Percentiles rank a stretch among this genome's conserved stretches.
phyloP scores from a whole-genome alignment of 768 basidiomycete species.

The Lactarius akahatsu region DNA sequence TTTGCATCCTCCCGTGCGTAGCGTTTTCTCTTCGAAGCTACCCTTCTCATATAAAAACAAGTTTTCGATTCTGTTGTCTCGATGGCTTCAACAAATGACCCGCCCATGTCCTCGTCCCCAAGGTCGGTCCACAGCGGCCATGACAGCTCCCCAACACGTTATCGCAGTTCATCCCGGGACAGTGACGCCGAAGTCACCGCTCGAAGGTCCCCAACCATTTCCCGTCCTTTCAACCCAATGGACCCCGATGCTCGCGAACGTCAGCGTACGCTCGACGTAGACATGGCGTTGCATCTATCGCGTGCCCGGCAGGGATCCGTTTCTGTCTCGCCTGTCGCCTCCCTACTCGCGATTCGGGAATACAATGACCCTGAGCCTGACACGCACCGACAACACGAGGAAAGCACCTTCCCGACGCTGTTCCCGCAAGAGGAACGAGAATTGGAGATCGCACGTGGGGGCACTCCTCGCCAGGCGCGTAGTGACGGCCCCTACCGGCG shows the following conservation, averaged over 20 bases:
- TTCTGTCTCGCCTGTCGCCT: slow-evolving; percentile 32
- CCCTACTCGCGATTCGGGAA: slow-evolving; percentile 38
- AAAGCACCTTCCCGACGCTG: slow-evolving; percentile 42
- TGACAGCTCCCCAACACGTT: slow-evolving; percentile 21
- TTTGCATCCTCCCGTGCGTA: not conserved
- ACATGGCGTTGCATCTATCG: slow-evolving; percentile 83
- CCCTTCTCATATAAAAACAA: not conserved
- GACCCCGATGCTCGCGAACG: slow-evolving; percentile 79
- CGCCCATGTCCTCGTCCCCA: slow-evolving; percentile 20
- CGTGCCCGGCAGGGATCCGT: slow-evolving; percentile 66
- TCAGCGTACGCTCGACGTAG: slow-evolving; percentile 91
- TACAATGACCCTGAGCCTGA: slow-evolving; percentile 35
- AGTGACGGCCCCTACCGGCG: slow-evolving; percentile 1
- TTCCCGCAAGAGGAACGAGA: slow-evolving; percentile 52
- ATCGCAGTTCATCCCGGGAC: slow-evolving; percentile 26
- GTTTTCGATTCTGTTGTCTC: not conserved
- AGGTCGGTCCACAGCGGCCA: slow-evolving; percentile 1
- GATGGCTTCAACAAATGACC: slow-evolving; percentile 18
- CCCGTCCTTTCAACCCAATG: slow-evolving; percentile 62
- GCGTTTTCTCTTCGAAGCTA: not conserved
- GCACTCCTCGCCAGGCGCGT: slow-evolving; percentile 23
- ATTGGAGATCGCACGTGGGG: slow-evolving; percentile 41
- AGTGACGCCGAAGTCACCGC: slow-evolving; percentile 42
- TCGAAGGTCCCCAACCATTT: slow-evolving; percentile 61
- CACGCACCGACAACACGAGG: slow-evolving; percentile 34